phyloP scores from a whole-genome alignment of 805 yeast species.

The Ascoidea rubescens region DNA sequence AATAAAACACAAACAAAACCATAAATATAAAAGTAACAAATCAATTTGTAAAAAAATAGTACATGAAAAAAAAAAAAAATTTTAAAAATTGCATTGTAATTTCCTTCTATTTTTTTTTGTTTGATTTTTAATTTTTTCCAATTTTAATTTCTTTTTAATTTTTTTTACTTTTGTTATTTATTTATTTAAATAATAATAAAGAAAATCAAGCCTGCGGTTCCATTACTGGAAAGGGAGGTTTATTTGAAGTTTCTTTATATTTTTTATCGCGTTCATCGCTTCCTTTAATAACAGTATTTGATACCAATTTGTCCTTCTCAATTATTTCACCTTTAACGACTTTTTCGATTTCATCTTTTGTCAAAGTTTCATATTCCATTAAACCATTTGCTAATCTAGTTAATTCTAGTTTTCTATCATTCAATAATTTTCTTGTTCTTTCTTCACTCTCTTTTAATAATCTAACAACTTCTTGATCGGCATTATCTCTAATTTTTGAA shows the following conservation, averaged over 20 bases:
- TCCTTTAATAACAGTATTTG: constrained; percentile 63
- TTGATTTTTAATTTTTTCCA: no score
- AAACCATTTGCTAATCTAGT: constrained; percentile 85
- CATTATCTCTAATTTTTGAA: constrained; percentile 70
- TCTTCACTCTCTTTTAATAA: constrained; percentile 63
- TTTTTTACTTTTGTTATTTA: no score
- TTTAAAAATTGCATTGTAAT: no score
- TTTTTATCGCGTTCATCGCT: background rate
- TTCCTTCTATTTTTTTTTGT: background rate
- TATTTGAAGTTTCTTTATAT: background rate
- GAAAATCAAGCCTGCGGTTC: background rate
- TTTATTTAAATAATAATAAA: no score
- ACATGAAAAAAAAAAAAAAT: no score
- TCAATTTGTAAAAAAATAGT: no score
- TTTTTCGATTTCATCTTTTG: constrained; percentile 78
- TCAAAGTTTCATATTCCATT: constrained; percentile 89
- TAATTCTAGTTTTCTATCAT: constrained; percentile 52
- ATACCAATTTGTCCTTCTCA: constrained; percentile 49
- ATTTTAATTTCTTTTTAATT: no score
- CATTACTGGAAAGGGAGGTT: background rate
- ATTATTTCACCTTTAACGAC: constrained; percentile 71
- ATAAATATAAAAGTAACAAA: no score
- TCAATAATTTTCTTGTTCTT: constrained; percentile 60
- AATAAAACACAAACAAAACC: no score
- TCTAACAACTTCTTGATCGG: constrained; percentile 82